Evolutionary conservation across 164 flowering plant species (phyloP), one percentile per base, ranked within the genome.

Genomic region (Magnolia sinica): DNA sequence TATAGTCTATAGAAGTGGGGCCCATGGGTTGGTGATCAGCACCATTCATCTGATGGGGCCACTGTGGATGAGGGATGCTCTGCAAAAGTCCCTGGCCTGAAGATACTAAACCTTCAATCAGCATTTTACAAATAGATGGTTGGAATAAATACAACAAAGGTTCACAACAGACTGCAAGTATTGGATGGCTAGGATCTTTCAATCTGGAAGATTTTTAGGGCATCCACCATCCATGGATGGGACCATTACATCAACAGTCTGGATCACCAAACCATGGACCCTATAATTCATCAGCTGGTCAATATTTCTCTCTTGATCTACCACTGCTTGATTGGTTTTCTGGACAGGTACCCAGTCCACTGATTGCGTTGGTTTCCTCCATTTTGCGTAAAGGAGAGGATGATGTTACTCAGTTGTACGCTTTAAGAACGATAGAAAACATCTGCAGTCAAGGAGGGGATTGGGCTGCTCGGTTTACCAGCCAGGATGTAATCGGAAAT

Each of bases 381-480:
- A 78, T 93, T 73, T 82, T 96, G 76, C 87, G 97, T 18, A 93
- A 91, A 79, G 99, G 99, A 75, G 98, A 94, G 81, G 99, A 96
- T 86, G 99, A 93, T 83, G 61, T 90, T 50, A 93, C 97, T 64
- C 99, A 96, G 83, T 89, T 94, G 49, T 94, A 94, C 85, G 99
- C 98, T 65, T 84, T 94, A 81, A 89, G 98, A 84, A 92, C 99
- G 50, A 91, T 93, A 70, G 99, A 96, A 77, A 96, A 96, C 78
- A 85, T 94, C 75, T 93, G 93, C 78, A 93, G 99, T 82, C 99
- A 94, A 87, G 99, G 98, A 79, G 92, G 84, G 52, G 83, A 86
- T 49, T 96, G 98, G 97, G 95, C 92, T 50, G 79, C 88, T 79
- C 96, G 98, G 72, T 96, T 96, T 79, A 85, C 90, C 70, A 89